phyloP scores from a whole-genome alignment of 768 basidiomycete genomes.

The Aureoboletus auriporus region DNA sequence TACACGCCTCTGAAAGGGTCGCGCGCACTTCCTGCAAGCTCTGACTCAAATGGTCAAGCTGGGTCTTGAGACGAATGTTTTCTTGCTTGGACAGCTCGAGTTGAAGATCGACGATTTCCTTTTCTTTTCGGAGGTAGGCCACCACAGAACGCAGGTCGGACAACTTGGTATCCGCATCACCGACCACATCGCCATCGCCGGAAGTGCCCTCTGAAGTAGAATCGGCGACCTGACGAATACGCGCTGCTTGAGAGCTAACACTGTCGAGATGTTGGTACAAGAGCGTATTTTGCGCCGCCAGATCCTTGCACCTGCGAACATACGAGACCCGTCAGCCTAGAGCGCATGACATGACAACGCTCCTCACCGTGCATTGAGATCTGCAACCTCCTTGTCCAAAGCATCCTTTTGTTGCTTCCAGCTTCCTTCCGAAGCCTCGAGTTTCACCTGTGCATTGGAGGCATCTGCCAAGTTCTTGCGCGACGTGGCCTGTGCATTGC shows the following conservation, averaged over 20 bases:
- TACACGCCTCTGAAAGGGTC: constrained; percentile 64
- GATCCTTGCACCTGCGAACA: constrained; percentile 58
- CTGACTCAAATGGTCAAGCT: constrained; percentile 70
- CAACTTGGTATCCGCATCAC: constrained; percentile 59
- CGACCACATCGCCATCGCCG: constrained; percentile 43
- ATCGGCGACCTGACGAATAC: constrained; percentile 70
- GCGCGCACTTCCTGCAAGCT: constrained; percentile 66
- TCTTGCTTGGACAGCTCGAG: constrained; percentile 78
- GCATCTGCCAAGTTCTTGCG: constrained; percentile 59
- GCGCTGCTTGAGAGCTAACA: constrained; percentile 75
- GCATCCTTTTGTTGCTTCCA: constrained; percentile 78
- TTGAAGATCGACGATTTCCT: constrained; percentile 88
- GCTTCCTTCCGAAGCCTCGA: constrained; percentile 66
- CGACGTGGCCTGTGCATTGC: constrained; percentile 44
- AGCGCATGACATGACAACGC: background rate
- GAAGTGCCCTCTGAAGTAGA: constrained; percentile 38
- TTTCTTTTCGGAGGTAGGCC: constrained; percentile 81
- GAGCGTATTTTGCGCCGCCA: constrained; percentile 69
- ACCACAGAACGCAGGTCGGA: constrained; percentile 76
- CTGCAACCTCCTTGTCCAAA: constrained; percentile 72
- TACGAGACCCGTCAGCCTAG: background rate
- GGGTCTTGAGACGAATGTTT: constrained; percentile 65
- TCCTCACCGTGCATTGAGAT: constrained; percentile 64
- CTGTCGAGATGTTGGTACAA: constrained; percentile 84
- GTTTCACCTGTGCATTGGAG: constrained; percentile 73